Evolutionary conservation across 192 early-diverging fungal species (phyloP).

Genomic region (Gonapodya prolifera): DNA sequence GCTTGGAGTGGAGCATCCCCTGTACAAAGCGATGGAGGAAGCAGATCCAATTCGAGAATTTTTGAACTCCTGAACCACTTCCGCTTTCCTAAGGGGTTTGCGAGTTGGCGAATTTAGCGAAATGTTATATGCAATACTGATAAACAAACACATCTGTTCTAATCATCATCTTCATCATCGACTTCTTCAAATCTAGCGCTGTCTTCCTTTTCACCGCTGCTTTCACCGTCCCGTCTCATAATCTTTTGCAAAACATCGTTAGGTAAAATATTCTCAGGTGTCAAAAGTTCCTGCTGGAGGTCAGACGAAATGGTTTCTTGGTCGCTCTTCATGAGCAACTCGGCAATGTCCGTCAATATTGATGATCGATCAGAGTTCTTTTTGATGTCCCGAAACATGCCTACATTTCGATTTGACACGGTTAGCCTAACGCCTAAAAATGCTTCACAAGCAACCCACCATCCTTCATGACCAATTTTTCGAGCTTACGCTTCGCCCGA

Average conservation of each 20-base stretch:
- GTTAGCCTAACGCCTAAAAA: too few relatives aligned
- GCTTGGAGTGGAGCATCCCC: conserved; percentile 33
- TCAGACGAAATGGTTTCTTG: not conserved
- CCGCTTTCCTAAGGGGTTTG: not conserved
- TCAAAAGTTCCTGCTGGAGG: not conserved
- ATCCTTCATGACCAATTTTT: conserved; percentile 86
- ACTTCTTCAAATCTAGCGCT: not conserved
- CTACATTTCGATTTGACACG: too few relatives aligned
- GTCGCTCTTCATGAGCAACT: not conserved
- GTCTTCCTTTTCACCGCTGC: not conserved
- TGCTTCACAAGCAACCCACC: conserved; percentile 18
- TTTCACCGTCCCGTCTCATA: not conserved
- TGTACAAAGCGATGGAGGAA: not conserved
- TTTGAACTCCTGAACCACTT: not conserved
- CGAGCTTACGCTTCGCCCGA: conserved; percentile 71
- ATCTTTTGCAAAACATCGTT: not conserved
- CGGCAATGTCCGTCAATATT: not conserved
- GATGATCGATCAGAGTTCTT: not conserved
- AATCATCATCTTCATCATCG: not conserved
- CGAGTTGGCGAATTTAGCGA: not conserved
- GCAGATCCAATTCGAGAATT: not conserved
- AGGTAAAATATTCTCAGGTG: not conserved
- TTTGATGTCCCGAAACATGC: not conserved
- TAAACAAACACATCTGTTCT: not conserved
- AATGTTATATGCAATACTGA: not conserved